phyloP scores from a whole-genome alignment of 169 alveolate species.

The Cryptosporidium parvum region DNA sequence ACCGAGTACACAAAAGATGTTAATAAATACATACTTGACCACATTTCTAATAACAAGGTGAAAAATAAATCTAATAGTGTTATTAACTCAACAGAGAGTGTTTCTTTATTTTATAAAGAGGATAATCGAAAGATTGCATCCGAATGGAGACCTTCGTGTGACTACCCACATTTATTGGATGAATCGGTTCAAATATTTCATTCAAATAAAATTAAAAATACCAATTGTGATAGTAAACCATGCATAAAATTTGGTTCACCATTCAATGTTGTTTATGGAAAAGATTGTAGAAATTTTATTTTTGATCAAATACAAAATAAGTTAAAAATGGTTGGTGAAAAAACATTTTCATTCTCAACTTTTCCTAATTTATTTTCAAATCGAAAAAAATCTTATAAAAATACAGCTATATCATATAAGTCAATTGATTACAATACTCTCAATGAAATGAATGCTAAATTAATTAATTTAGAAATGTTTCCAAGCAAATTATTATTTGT shows the following conservation, averaged over 20 bases:
- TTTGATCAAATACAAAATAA: constrained; percentile 4
- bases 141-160: constrained; percentile 73
- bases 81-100: not conserved
- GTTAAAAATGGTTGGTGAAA: not conserved
- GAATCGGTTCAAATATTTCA: constrained; percentile 36
- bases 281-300: constrained; percentile 30
- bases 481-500: not conserved
- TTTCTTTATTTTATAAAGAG: not conserved
- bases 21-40: not conserved
- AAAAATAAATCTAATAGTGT: not conserved
- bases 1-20: not conserved
- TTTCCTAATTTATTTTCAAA: constrained; percentile 13
- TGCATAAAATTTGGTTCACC: not conserved
- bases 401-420: not conserved
- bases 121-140: not conserved
- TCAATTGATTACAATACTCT: not conserved
- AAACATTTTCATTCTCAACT: constrained; percentile 7
- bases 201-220: too few species aligned
- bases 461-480: not conserved
- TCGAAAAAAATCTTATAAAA: not conserved
- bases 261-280: constrained; percentile 42
- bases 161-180: constrained; percentile 16
- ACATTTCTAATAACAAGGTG: not conserved
- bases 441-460: not conserved
- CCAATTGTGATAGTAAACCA: not conserved